Base-by-base conservation (phyloP, 176 grass and related monocot genomes). In the Secale cereale region DNA sequence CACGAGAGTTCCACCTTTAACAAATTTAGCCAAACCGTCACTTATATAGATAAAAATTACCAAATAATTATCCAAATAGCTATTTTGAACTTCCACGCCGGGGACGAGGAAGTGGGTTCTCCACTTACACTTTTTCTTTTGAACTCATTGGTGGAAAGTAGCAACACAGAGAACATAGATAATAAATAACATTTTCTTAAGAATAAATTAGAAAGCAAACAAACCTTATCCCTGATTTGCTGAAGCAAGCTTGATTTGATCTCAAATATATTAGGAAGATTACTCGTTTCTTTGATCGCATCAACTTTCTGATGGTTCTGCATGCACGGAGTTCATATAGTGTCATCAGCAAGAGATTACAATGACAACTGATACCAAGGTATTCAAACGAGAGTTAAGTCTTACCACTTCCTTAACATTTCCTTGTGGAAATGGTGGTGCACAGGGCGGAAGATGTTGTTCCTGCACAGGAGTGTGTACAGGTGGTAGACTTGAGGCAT, bases 181-280 rank as follows among this genome's bases (percentile, higher is more conserved):
- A 43, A 66, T 20, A 82, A 32, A 20, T 59, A 5, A 82, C 26
- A 70, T 79, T 32, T 27, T 59, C 70, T 73, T 4, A 11, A 81
- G 39, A 59, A 50, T 10, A 17, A 36, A 85, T 31, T 46, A 75
- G 83, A 83, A 39, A 39, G 37, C 31, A 73, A 78, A 83, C 83
- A 82, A 70, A 96, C 97, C 91, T 99, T 96, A 72, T 96, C 92
- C 70, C 86, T 99, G 82, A 96, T 94, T 78, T 95, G 91, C 75
- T 94, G 86, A 71, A 96, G 88, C 79, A 99, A 76, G 52, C 78
- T 94, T 84, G 85, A 63, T 79, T 86, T 86, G 65, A 89, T 69
- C 81, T 91, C 88, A 33, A 81, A 75, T 27, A 64, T 54, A 82
- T 28, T 39, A 81, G 80, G 61, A 88, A 66, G 25, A 61, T 78